phyloP scores from a whole-genome alignment of 148 eudicot species.

The Vaccinium darrowii region DNA sequence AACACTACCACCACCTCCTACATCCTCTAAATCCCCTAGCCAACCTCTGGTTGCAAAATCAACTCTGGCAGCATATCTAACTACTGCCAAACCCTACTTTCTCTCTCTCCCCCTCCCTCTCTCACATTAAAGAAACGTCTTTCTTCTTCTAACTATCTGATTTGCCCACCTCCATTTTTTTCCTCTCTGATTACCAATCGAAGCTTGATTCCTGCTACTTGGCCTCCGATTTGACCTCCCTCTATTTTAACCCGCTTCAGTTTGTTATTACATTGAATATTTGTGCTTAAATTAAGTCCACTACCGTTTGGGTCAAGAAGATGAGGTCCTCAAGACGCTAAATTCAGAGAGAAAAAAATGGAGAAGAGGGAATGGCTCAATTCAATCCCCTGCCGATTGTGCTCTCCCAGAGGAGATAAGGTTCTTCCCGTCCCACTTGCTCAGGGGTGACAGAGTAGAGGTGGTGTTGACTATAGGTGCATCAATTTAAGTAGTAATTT shows the following conservation, averaged over 20 bases:
- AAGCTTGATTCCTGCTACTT: slow-evolving; percentile 45
- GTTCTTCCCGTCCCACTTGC: no score
- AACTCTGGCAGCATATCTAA: neutral
- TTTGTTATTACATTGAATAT: slow-evolving; percentile 45
- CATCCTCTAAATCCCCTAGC: slow-evolving; percentile 48
- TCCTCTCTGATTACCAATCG: slow-evolving; percentile 52
- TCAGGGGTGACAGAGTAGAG: no score
- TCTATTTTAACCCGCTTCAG: slow-evolving; percentile 52
- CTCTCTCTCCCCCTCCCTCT: slow-evolving; percentile 22
- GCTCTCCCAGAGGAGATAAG: no score
- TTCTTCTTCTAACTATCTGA: slow-evolving; percentile 44
- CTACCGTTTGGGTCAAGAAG: slow-evolving; percentile 48
- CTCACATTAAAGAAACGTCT: slow-evolving; percentile 42
- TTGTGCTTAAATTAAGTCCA: slow-evolving; percentile 56
- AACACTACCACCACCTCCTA: slow-evolving; percentile 17
- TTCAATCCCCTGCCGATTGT: no score
- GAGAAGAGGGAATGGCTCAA: no score
- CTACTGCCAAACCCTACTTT: slow-evolving; percentile 66
- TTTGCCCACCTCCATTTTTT: slow-evolving; percentile 42
- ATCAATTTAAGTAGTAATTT: no score
- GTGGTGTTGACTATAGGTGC: no score
- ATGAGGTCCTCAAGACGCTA: slow-evolving; percentile 42
- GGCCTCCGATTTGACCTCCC: slow-evolving; percentile 38
- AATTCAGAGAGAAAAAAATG: slow-evolving; percentile 20
- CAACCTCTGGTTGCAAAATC: slow-evolving; percentile 33